Evolutionary conservation across 1,284 basidiomycete genomes (phyloP), one percentile per base, ranked within the genome.

Genomic region (Microbotryum violaceum): DNA sequence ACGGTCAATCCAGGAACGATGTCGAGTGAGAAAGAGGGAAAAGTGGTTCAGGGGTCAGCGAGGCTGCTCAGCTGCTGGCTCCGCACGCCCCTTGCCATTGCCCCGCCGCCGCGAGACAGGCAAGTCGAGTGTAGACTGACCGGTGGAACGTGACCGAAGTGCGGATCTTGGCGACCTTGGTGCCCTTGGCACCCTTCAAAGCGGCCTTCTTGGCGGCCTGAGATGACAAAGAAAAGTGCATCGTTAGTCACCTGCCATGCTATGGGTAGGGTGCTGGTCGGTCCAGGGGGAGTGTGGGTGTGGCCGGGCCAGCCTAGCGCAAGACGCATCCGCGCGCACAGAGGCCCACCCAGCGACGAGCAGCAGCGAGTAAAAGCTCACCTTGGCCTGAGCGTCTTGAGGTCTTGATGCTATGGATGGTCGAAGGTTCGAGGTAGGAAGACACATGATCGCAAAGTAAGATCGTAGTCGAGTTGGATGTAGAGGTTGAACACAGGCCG

Each of bases 171-270:
- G 90, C 87, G 72, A 83, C 75, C 59, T 84, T 82, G 76, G 87
- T 85, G 57, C 84, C 83, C 74, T 87, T 82, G 66, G 78, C 79
- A 80, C 93, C 94, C 79, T 91, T 91, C 67, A 97, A 84, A 65
- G 88, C 92, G 33, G 93, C 91, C 83, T 97, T 97, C 83, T 93
- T 97, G 64, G 93, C 93, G 58, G 86, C 81, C 81, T 91, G 89
- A 91, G 81, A 93, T 91, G 75, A 79, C 78, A 3, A 18, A 12
- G 5, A 8, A 8, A 5, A 46, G 1, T 20, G 18, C 21, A n/a
- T 50, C 8, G 31, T 57, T 4, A 18, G 27, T 16, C 2, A 4
- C 20, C 25, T 21, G 46, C 7, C 1, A 20, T 27, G 10, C 21
- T 33, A 4, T 9, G 21, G 18, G 23, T 37, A 44, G 42, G 16